phyloP scores from a whole-genome alignment of 208 protist species.

The Leishmania mexicana region DNA sequence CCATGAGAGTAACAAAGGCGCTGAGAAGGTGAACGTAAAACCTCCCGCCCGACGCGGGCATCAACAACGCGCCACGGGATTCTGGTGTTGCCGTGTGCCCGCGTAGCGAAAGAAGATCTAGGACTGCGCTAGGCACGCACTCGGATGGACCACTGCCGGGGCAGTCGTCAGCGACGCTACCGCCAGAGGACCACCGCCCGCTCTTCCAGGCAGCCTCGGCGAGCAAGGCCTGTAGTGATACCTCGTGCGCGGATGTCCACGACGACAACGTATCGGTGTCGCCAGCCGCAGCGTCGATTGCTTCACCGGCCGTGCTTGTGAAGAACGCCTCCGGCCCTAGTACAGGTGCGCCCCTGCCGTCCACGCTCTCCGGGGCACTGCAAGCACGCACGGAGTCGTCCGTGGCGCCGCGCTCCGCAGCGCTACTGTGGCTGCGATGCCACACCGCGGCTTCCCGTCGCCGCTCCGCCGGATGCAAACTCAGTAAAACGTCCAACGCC shows the following conservation, averaged over 20 bases:
- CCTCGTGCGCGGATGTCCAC: constrained; percentile 16
- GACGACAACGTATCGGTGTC: background rate
- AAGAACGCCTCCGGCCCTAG: background rate
- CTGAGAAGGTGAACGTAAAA: constrained; percentile 30
- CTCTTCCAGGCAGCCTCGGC: constrained; percentile 62
- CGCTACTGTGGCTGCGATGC: background rate
- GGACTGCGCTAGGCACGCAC: constrained; percentile 7
- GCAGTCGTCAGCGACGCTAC: too few relatives aligned
- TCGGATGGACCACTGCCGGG: background rate
- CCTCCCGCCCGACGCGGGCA: background rate
- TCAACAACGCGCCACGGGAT: background rate
- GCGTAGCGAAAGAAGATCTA: background rate
- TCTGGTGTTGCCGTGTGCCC: background rate
- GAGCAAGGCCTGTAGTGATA: constrained; percentile 33
- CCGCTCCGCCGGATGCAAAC: constrained; percentile 4
- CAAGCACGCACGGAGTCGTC: background rate
- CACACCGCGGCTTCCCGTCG: background rate
- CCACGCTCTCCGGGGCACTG: background rate
- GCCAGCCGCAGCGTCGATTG: background rate
- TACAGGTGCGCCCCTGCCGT: background rate
- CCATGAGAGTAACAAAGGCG: constrained; percentile 28
- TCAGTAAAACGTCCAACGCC: constrained; percentile 42
- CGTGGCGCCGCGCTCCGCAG: background rate
- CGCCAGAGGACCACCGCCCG: constrained; percentile 29
- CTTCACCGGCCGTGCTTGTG: background rate